Evolutionary conservation across 768 basidiomycete species (phyloP).

Genomic region (Tricholoma bakamatsutake): DNA sequence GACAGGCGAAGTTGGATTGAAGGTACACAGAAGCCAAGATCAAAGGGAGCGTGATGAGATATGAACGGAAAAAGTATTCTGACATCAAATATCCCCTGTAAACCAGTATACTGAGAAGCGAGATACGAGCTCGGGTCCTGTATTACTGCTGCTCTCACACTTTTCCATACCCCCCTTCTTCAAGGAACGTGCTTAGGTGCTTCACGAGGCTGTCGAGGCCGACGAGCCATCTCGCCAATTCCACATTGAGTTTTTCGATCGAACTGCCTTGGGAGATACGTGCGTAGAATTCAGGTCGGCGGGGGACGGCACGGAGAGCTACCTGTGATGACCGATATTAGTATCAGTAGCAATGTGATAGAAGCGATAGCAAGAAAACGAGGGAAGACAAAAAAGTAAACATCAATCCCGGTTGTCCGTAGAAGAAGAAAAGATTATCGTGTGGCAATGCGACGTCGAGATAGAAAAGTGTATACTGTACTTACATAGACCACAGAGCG

Average conservation of each 20-base stretch:
- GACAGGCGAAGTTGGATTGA: no score
- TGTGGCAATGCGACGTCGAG: conserved; percentile 3
- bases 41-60: no score
- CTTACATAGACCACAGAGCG: conserved; percentile 59
- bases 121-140: not conserved
- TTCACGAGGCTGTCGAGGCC: conserved; percentile 49
- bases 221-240: conserved; percentile 54
- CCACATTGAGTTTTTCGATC: conserved; percentile 45
- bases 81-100: no score
- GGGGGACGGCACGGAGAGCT: conserved; percentile 55
- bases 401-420: not conserved
- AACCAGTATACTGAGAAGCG: no score
- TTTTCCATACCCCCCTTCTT: conserved; percentile 44
- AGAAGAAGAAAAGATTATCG: not conserved
- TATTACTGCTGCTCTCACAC: conserved; percentile 25
- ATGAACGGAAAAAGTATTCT: no score
- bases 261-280: conserved; percentile 57
- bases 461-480: not conserved
- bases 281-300: conserved; percentile 55
- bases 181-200: conserved; percentile 48
- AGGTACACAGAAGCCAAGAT: no score
- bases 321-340: conserved; percentile 27
- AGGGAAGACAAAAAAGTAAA: not conserved
- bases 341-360: not conserved
- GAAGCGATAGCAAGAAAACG: not conserved